Evolutionary conservation across 495 filamentous ascomycete genomes (phyloP), one percentile per base, ranked within the genome.

Genomic region (Talaromyces ruber): DNA sequence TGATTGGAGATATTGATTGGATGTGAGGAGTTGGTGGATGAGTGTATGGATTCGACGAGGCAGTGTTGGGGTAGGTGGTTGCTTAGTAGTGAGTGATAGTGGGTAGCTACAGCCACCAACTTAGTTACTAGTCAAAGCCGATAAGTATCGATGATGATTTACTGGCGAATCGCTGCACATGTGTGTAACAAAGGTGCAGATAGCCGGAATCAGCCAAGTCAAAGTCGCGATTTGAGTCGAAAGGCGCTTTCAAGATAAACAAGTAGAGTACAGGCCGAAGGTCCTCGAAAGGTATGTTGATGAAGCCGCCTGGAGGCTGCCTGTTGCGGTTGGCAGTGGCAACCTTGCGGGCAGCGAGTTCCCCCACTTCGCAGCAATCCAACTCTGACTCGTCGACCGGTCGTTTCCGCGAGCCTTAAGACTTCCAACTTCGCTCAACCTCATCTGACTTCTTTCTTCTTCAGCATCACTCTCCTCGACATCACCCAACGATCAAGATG

Each of bases 1-100:
- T 98, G 52, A n/a, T 26, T 54, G 51, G 25, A 26, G 8, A 26
- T 25, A 26, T 54, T 26, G 51, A 22, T 28, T 54, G n/a, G 26
- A 16, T 12, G 21, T 28, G 9, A 54, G 26, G 1, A n/a, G n/a
- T n/a, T 16, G 26, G 11, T 54, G 51, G 22, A 28, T 54, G 51
- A 52, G 28, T 25, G 1, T 4, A 53, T 5, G 8, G 51, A 18
- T 54, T 25, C 51, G 51, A 28, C 22, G 25, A 54, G 26, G 51
- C 51, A 22, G 21, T 16, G 51, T 26, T 54, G 11, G 6, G 43
- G 34, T 39, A 3, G 16, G 2, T 43, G 16, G n/a, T 18, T n/a
- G n/a, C n/a, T n/a, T n/a, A n/a, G n/a, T 16, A 43, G 39, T 43
- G 39, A 21, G 43, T 21, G 18, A 39, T 39, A 39, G 34, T 39